These are phyloP conservation scores for Aspergillus sclerotioniger DNA, from an alignment of 495 filamentous ascomycete species.

Conservation along the genomic window DNA sequence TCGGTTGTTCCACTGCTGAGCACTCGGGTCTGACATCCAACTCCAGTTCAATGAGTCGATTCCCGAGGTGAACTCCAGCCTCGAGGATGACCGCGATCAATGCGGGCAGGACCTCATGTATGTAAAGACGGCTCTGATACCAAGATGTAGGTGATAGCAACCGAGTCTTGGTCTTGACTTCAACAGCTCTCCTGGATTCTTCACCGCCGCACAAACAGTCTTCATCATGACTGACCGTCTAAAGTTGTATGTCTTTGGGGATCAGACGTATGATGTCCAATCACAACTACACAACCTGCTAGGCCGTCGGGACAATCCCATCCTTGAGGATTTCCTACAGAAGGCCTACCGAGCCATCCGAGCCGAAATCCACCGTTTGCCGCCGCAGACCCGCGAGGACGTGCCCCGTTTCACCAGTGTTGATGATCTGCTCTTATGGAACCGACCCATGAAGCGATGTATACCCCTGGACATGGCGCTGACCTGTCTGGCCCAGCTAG, in stretches of 20 bases:
- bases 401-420: constrained; percentile 70
- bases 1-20: too few relatives aligned
- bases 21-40: too few relatives aligned
- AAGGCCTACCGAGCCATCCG: constrained; percentile 59
- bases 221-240: too few relatives aligned
- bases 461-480: constrained; percentile 65
- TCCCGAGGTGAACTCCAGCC: too few relatives aligned
- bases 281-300: constrained; percentile 61
- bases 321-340: constrained; percentile 65
- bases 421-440: constrained; percentile 67
- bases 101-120: too few relatives aligned
- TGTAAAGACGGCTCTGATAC: too few relatives aligned
- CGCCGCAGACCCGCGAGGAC: constrained; percentile 53
- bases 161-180: too few relatives aligned
- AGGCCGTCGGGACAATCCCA: constrained; percentile 59
- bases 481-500: constrained; percentile 68
- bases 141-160: too few relatives aligned
- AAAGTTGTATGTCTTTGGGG: constrained; percentile 70
- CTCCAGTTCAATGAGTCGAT: too few relatives aligned
- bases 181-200: too few relatives aligned
- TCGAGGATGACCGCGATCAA: too few relatives aligned
- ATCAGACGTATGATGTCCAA: constrained; percentile 74
- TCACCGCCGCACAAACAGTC: too few relatives aligned
- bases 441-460: constrained; percentile 55
- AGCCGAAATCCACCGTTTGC: constrained; percentile 60